Evolutionary conservation across 2,329 filamentous ascomycete species (phyloP), one percentile per base, ranked within the genome.

Genomic region (Drechslera avenae): DNA sequence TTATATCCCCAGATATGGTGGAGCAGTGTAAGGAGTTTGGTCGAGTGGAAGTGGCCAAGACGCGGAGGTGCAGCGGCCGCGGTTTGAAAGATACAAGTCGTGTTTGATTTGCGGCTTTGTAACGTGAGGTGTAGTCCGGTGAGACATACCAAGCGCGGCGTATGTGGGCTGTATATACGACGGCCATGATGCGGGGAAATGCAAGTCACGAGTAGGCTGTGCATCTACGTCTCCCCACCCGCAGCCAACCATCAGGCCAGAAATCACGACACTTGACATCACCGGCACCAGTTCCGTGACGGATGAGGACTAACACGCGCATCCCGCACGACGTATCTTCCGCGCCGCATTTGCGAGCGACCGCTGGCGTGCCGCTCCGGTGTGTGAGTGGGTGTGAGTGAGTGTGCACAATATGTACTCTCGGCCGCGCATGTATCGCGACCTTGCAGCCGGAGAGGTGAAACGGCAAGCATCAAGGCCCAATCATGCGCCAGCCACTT

Each of bases 351-450:
- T 56, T 44, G 50, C 39, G 51, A 35, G 33, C 57, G 50, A 48
- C 48, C 44, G n/a, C 52, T 64, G 59, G 64, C 63, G 64, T 63
- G 55, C 51, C 46, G 56, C 46, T 40, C 30, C 43, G 42, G 32
- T 58, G 56, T 40, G n/a, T n/a, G n/a, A n/a, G n/a, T n/a, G n/a
- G n/a, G n/a, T n/a, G n/a, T n/a, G n/a, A n/a, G n/a, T n/a, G 40
- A 54, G 57, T 39, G 49, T 47, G 50, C 32, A 46, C 42, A 56
- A 52, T 32, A 17, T 53, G 21, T 23, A 23, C 61, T 71, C 66
- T 64, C 68, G 68, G 68, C 68, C 68, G 68, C 68, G 68, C 67
- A 67, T 61, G 41, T 55, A 57, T 46, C 37, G 36, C 56, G 55
- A 54, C 47, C 35, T 50, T 46, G 18, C 56, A 26, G 45, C 52